Base-by-base conservation (phyloP, 306 rosid species). In the Erythrophleum fordii region DNA sequence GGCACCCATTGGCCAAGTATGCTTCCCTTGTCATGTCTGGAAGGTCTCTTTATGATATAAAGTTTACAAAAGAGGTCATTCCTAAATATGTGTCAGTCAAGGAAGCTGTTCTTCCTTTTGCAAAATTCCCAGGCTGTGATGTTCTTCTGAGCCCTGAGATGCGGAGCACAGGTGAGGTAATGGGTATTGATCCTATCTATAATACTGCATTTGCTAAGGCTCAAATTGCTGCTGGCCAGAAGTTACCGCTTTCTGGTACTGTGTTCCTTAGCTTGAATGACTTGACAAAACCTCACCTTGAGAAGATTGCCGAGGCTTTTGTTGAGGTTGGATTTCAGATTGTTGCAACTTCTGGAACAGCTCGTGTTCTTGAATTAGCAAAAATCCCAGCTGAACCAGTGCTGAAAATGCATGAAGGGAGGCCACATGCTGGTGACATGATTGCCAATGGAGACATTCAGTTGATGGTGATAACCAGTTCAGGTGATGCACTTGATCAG, bases 101-200 rank as follows among this genome's bases (percentile, higher is more conserved):
- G 84, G 98, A 96, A 89, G 99, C 99, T 17, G 97, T 93, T 82
- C 98, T 96, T 88, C 99, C 99, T 6, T 93, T 96, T 53, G 93
- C 92, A 53, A 96, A 96, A 89, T 96, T 96, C 85, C 97, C 87
- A 26, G 99, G 99, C 51, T 90, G 97, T 26, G 98, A 93, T 48
- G 91, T 96, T 66, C 85, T 93, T 83, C 85, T 96, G 31, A 97
- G 99, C 76, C 99, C 98, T 48, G 99, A 96, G 91, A 96, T 96
- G 99, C 92, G 98, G 37, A 96, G 99, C 87, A 96, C 99, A 3
- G 98, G 98, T 51, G 99, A 96, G 92, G 99, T 96, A 69, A 96
- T 93, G 98, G 99, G 99, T 69, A 89, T 93, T 78, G 99, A 96
- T 83, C 87, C 66, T 46, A 67, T 78, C 58, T 96, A 92, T 76